Conservation (phyloP, 192 early-diverging fungal species). For the Podila verticillata region DNA sequence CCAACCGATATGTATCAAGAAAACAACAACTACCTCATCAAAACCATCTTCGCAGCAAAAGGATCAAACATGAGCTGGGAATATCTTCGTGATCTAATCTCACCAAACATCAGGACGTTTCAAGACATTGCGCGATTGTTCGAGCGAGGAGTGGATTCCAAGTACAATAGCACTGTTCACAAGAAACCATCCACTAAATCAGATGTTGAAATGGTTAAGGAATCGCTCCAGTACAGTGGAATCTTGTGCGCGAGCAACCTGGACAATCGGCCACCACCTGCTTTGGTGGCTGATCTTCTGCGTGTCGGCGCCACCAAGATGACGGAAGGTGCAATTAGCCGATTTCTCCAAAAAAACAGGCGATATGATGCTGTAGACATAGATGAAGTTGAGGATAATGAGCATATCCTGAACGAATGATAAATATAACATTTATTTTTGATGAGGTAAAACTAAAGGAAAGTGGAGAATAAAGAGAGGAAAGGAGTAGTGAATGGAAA, state of each 20-base stretch:
- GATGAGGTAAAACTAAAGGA: conserved; percentile 9
- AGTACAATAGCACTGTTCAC: conserved; percentile 2
- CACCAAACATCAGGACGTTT: conserved; percentile 28
- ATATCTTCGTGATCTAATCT: conserved; percentile 10
- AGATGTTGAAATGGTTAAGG: conserved; percentile 1
- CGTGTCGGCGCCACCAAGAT: conserved; percentile 9
- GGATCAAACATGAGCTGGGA: conserved; percentile 33
- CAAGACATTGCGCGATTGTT: conserved; percentile 15
- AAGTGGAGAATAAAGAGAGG: too few species aligned
- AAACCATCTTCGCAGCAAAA: conserved; percentile 17
- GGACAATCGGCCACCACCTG: not conserved
- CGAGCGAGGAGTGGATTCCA: conserved; percentile 9
- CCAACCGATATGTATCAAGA: conserved; percentile 24
- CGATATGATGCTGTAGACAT: conserved; percentile 3
- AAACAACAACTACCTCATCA: conserved; percentile 26
- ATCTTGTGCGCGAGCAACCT: not conserved
- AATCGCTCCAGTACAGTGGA: not conserved
- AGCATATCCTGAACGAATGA: not conserved
- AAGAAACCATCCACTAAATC: not conserved
- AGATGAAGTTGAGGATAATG: conserved; percentile 11
- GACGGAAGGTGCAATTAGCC: not conserved
- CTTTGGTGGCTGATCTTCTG: conserved; percentile 19
- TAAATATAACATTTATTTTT: not conserved
- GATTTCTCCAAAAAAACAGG: not conserved
- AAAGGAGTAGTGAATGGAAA: too few species aligned